Base-by-base conservation (phyloP, 345 rosid genomes). In the Geranium rotundifolium region DNA sequence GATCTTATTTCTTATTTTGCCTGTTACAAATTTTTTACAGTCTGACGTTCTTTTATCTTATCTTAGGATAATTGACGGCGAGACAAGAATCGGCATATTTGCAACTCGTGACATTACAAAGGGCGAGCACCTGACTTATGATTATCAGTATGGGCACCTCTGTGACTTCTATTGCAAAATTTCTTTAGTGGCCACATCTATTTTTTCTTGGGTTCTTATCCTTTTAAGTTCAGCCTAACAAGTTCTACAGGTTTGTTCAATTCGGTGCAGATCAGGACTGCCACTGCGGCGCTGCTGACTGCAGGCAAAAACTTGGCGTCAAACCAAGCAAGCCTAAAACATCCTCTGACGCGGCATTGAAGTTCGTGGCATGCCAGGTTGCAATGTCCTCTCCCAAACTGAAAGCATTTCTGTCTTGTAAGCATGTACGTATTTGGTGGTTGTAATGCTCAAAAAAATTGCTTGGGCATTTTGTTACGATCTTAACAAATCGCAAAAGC, bases 181-280 rank as follows among this genome's bases (percentile, higher is more conserved):
- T 23, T 23, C 27, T 23, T 23, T 23, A 23, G 27, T 23, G 27
- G 27, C 27, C 27, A 23, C 27, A 23, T 23, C 27, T 23, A 14
- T 19, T 9, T 54, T 52, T 50, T 6, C 37, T 27, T 41, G 30
- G 19, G 27, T 29, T 63, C 65, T 34, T 56, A 19, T 18, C 65
- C 55, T 64, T 66, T 59, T 65, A 46, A 29, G 66, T 73, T 46
- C 72, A 70, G 37, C 73, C 88, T 84, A 75, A 87, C 73, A 71
- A 65, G 69, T 72, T 71, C 79, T 69, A 88, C 93, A 95, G 97
- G 82, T 95, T 90, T 86, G 97, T 86, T 63, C 96, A 88, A 80
- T 95, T 84, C 85, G 99, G 99, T 78, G 95, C 89, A 75, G 97
- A 90, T 79, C 93, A 95, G 79, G 93, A 79, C 58, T 95, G 97